These are phyloP conservation scores for Leccinum huronense DNA, from an alignment of 1,284 basidiomycete species.

Conservation along the genomic window DNA sequence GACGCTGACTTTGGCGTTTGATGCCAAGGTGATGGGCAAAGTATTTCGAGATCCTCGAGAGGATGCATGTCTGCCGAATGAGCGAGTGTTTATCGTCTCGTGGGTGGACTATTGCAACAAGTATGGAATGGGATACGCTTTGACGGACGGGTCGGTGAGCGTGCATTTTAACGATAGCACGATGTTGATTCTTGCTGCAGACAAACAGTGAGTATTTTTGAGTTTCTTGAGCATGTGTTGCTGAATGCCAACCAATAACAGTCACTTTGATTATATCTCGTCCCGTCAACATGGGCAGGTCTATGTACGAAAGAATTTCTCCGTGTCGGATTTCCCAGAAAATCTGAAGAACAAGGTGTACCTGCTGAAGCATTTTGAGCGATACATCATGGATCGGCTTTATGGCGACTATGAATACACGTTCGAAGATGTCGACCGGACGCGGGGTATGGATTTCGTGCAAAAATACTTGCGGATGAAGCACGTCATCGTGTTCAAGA, in stretches of 20 bases:
- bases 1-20: slow-evolving; percentile 68
- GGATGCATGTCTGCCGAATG: slow-evolving; percentile 54
- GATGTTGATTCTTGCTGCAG: slow-evolving; percentile 78
- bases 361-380: slow-evolving; percentile 88
- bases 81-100: slow-evolving; percentile 88
- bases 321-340: slow-evolving; percentile 62
- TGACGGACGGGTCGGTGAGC: slow-evolving; percentile 92
- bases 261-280: slow-evolving; percentile 83
- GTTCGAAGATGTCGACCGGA: slow-evolving; percentile 66
- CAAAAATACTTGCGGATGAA: slow-evolving; percentile 96
- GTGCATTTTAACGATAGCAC: slow-evolving; percentile 97
- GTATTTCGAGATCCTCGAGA: slow-evolving; percentile 65
- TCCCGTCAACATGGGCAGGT: slow-evolving; percentile 61
- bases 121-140: slow-evolving; percentile 97
- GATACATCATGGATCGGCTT: slow-evolving; percentile 87
- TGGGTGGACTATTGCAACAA: slow-evolving; percentile 99
- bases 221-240: neutral
- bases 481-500: slow-evolving; percentile 94
- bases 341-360: slow-evolving; percentile 87
- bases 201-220: slow-evolving; percentile 63
- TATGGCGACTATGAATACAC: slow-evolving; percentile 81
- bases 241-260: slow-evolving; percentile 33
- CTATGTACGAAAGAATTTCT: slow-evolving; percentile 67
- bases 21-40: slow-evolving; percentile 55
- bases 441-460: slow-evolving; percentile 90